Conservation (phyloP, 805 yeast genomes). For the Blastobotrys muscicola region DNA sequence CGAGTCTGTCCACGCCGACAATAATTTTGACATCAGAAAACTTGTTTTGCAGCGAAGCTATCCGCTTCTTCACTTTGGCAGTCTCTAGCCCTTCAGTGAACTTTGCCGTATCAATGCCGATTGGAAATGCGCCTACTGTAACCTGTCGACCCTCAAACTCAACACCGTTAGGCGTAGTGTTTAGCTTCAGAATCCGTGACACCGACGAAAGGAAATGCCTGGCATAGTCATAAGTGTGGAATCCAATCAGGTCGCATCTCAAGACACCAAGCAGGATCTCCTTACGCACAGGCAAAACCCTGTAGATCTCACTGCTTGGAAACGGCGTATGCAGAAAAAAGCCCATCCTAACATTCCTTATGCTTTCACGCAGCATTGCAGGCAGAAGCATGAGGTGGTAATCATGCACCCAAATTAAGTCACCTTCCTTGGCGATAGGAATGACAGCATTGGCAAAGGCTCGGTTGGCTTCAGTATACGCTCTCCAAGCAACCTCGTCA, state of each 20-base stretch:
- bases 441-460: constrained; percentile 70
- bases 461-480: constrained; percentile 86
- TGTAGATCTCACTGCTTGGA: constrained; percentile 92
- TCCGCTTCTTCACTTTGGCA: constrained; percentile 54
- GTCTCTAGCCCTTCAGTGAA: constrained; percentile 70
- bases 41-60: constrained; percentile 52
- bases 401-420: constrained; percentile 95
- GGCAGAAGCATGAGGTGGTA: constrained; percentile 95
- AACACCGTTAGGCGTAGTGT: constrained; percentile 86
- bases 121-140: constrained; percentile 94
- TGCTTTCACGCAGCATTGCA: constrained; percentile 62
- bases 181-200: constrained; percentile 68
- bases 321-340: constrained; percentile 96
- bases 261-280: constrained; percentile 88
- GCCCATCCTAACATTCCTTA: constrained; percentile 61
- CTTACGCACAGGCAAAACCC: constrained; percentile 90
- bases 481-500: constrained; percentile 97
- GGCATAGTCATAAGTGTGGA: constrained; percentile 98
- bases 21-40: constrained; percentile 73
- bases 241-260: constrained; percentile 90
- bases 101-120: constrained; percentile 93
- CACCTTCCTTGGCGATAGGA: constrained; percentile 63
- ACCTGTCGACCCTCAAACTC: constrained; percentile 68
- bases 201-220: constrained; percentile 90
- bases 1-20: constrained; percentile 94